Percentiles rank a stretch among this genome's conserved stretches.
Evolutionary conservation across 2,329 filamentous ascomycete genomes (phyloP).

Genomic region (Alternaria brassicae): DNA sequence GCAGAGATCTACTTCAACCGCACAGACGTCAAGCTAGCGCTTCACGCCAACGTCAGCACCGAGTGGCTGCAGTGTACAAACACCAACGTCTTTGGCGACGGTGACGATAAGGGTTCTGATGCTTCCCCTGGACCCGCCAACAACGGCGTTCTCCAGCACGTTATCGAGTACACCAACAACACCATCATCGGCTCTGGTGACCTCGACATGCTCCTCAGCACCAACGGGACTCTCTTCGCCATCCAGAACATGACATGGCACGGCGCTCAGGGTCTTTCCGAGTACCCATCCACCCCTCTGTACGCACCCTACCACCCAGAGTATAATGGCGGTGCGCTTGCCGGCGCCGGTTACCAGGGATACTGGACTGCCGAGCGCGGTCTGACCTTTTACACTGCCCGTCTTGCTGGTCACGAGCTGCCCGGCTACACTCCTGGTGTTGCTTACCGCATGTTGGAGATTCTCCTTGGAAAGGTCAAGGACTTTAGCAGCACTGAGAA

Average conservation of each 20-base stretch:
- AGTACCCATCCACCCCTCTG: slow-evolving; percentile 51
- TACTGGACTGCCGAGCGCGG: slow-evolving; percentile 54
- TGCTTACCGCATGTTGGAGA: slow-evolving; percentile 53
- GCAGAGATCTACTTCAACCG: slow-evolving; percentile 60
- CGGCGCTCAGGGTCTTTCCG: slow-evolving; percentile 56
- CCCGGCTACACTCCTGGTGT: slow-evolving; percentile 55
- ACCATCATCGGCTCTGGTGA: slow-evolving; percentile 59
- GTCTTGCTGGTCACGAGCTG: slow-evolving; percentile 53
- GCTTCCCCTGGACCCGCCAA: slow-evolving; percentile 49
- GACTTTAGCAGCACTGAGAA: slow-evolving; percentile 45
- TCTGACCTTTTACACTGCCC: slow-evolving; percentile 55
- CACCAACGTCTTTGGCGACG: slow-evolving; percentile 53
- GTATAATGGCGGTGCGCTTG: slow-evolving; percentile 49
- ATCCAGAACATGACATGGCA: slow-evolving; percentile 64
- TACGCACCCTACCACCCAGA: slow-evolving; percentile 56
- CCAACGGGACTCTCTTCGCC: slow-evolving; percentile 60
- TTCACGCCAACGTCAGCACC: slow-evolving; percentile 56
- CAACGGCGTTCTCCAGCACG: slow-evolving; percentile 53
- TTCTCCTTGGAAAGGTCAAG: slow-evolving; percentile 51
- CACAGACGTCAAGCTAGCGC: slow-evolving; percentile 58
- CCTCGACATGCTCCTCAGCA: slow-evolving; percentile 58
- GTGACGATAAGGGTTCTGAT: slow-evolving; percentile 41
- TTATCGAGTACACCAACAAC: slow-evolving; percentile 62
- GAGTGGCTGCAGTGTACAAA: slow-evolving; percentile 54
- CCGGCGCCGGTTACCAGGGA: slow-evolving; percentile 53